Conservation (phyloP, 176 grass and related monocot species). For the Juncus effusus region DNA sequence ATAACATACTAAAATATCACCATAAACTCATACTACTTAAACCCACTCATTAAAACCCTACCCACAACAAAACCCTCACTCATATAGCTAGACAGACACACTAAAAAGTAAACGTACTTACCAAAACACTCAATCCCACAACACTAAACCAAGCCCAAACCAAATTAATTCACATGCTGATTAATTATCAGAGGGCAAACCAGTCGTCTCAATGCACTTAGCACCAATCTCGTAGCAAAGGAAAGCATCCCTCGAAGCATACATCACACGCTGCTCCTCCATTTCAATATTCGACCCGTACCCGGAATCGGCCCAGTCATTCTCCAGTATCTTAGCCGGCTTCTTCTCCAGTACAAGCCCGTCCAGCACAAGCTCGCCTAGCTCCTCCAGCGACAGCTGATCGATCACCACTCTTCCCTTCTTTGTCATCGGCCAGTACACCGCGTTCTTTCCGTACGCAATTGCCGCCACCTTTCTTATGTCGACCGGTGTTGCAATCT, state of each 20-base stretch:
- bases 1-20: background rate
- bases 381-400: constrained; percentile 14
- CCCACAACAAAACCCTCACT: too few species aligned
- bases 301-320: background rate
- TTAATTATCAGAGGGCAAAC: background rate
- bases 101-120: background rate
- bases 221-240: constrained; percentile 3
- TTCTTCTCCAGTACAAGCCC: constrained; percentile 21
- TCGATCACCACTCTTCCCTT: constrained; percentile 17
- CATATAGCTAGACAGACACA: too few species aligned
- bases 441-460: constrained; percentile 12
- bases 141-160: background rate
- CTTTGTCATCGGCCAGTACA: constrained; percentile 9
- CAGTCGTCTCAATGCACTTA: constrained; percentile 7
- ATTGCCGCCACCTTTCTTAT: background rate
- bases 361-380: constrained; percentile 19
- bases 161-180: background rate
- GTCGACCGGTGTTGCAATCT: constrained; percentile 14
- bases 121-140: background rate
- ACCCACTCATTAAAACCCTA: background rate
- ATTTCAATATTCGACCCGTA: background rate
- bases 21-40: background rate
- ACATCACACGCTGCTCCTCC: background rate
- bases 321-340: background rate
- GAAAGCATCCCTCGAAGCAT: constrained; percentile 8